phyloP scores from a whole-genome alignment of 2,329 filamentous ascomycete genomes.

The Fusarium subglutinans region DNA sequence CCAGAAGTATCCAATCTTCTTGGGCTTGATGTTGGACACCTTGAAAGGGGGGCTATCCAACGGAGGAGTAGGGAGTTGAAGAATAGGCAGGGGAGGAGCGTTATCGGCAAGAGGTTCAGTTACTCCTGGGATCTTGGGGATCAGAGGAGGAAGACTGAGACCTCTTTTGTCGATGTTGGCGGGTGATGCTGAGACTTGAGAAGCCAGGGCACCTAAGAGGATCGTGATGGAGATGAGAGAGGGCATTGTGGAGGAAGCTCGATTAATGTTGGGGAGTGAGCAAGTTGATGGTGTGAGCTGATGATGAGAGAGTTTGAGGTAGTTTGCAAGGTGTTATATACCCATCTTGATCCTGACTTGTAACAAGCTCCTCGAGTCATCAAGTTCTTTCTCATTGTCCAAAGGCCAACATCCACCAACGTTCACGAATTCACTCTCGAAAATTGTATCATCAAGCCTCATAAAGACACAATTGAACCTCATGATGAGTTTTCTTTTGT shows the following conservation, averaged over 20 bases:
- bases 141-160: conserved; percentile 61
- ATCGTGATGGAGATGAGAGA: conserved; percentile 32
- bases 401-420: not conserved
- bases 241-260: conserved; percentile 17
- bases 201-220: conserved; percentile 28
- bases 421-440: not conserved
- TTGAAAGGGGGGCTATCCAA: conserved; percentile 63
- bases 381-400: not conserved
- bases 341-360: not conserved
- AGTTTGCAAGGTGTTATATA: conserved; percentile 35
- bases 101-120: conserved; percentile 63
- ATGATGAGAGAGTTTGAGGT: conserved; percentile 35
- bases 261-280: conserved; percentile 9
- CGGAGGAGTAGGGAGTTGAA: conserved; percentile 68
- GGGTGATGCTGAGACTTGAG: conserved; percentile 25
- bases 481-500: not conserved
- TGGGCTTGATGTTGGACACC: conserved; percentile 65
- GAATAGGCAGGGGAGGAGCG: conserved; percentile 64
- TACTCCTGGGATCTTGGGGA: conserved; percentile 67
- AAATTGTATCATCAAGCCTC: conserved; percentile 38
- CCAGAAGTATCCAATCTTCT: conserved; percentile 74
- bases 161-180: conserved; percentile 28
- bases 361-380: not conserved
- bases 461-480: conserved; percentile 27
- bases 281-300: conserved; percentile 30